These are phyloP conservation scores for Coemansia sp. DNA, from an alignment of 192 early-diverging fungal genomes.

Conservation along the genomic window DNA sequence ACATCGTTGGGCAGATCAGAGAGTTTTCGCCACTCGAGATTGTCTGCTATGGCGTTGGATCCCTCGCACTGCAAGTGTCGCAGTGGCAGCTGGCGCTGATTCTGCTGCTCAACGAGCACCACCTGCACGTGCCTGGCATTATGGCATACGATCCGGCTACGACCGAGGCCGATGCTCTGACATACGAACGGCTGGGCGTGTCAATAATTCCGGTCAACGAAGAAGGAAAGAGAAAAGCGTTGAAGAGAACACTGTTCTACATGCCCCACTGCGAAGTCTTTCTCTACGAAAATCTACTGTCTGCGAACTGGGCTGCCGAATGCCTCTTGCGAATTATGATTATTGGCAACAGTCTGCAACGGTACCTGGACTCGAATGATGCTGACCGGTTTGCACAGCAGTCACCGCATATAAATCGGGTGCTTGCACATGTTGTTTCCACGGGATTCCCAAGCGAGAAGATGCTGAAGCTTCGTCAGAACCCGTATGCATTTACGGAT, in stretches of 20 bases:
- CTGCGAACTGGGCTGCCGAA: conserved; percentile 32
- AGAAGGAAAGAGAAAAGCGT: conserved; percentile 22
- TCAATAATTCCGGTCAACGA: conserved; percentile 35
- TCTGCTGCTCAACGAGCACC: conserved; percentile 17
- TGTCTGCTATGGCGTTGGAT: conserved; percentile 51
- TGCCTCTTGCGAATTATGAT: conserved; percentile 13
- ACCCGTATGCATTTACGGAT: conserved; percentile 45
- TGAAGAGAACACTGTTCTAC: conserved; percentile 34
- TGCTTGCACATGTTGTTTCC: conserved; percentile 8
- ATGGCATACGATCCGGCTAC: conserved; percentile 36
- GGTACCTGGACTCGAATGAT: conserved; percentile 33
- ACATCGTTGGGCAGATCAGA: background rate
- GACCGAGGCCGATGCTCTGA: conserved; percentile 7
- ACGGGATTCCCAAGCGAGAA: conserved; percentile 31
- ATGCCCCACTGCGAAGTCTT: conserved; percentile 56
- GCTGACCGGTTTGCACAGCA: conserved; percentile 10
- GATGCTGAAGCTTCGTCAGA: conserved; percentile 25
- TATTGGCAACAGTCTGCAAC: conserved; percentile 38
- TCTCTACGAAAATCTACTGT: conserved; percentile 45
- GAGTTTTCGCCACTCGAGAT: conserved; percentile 37
- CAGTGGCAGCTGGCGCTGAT: conserved; percentile 49
- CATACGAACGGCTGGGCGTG: conserved; percentile 16
- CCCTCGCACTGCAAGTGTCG: conserved; percentile 22
- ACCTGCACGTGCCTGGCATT: conserved; percentile 5
- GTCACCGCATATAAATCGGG: conserved; percentile 19